These are phyloP conservation scores for Pycnococcus provasolii DNA, from an alignment of 139 green algal species.

Conservation along the genomic window DNA sequence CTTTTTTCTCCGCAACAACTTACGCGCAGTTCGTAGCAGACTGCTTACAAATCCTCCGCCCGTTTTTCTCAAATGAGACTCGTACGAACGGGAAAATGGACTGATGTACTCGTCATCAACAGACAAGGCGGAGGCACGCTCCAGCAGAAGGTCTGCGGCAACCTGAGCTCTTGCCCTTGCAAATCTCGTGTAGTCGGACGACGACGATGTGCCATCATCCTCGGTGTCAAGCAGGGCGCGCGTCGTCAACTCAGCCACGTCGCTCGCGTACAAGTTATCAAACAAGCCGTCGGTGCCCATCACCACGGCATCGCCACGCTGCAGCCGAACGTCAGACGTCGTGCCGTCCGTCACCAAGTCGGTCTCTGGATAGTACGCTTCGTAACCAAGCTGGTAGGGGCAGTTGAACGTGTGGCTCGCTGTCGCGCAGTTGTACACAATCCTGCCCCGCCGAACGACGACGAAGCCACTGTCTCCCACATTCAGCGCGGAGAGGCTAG, in stretches of 20 bases:
- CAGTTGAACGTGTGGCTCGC: constrained; percentile 22
- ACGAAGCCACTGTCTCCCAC: constrained; percentile 5
- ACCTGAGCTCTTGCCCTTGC: too few relatives aligned
- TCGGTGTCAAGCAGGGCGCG: too few relatives aligned
- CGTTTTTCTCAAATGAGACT: too few relatives aligned
- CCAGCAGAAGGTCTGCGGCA: too few relatives aligned
- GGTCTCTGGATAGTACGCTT: background rate
- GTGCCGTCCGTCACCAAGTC: background rate
- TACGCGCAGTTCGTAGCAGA: too few relatives aligned
- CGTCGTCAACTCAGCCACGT: background rate
- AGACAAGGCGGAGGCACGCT: too few relatives aligned
- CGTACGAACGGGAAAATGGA: too few relatives aligned
- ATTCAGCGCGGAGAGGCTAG: background rate
- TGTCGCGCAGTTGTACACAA: background rate
- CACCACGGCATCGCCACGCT: constrained; percentile 10
- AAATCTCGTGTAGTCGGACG: too few relatives aligned
- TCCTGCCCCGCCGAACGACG: constrained; percentile 11
- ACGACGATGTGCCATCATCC: too few relatives aligned
- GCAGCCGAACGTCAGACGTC: background rate
- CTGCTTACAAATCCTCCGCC: too few relatives aligned
- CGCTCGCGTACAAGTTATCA: constrained; percentile 14
- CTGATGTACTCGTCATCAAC: too few relatives aligned
- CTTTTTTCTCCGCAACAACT: too few relatives aligned
- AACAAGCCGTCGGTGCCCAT: constrained; percentile 25
- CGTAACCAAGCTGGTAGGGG: constrained; percentile 15